Percentiles rank a stretch among this genome's conserved stretches.
phyloP scores from a whole-genome alignment of 2,329 filamentous ascomycete species.

The Beauveria asiatica region DNA sequence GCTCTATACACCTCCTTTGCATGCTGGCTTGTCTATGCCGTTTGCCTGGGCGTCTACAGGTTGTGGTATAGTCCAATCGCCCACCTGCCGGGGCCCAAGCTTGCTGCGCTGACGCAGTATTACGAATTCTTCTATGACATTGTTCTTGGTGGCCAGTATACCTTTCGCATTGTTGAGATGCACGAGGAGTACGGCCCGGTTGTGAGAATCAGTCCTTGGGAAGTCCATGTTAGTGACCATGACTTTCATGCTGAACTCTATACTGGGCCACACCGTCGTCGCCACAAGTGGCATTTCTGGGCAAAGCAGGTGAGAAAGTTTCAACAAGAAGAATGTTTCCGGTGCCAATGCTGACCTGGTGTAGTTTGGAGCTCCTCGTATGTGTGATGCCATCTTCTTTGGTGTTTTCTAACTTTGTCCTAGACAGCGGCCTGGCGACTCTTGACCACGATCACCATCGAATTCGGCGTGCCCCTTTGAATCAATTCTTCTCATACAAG shows the following conservation, averaged over 20 bases:
- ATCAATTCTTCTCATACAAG: constrained; percentile 29
- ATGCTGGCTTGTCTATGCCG: constrained; percentile 23
- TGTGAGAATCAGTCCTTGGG: constrained; percentile 31
- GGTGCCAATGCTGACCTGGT: neutral
- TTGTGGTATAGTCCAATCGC: constrained; percentile 31
- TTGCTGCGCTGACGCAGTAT: constrained; percentile 30
- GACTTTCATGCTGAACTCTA: constrained; percentile 33
- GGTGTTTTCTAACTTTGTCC: constrained; percentile 13
- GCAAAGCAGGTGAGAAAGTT: constrained; percentile 24
- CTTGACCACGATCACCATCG: constrained; percentile 26
- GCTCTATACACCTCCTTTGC: constrained; percentile 17
- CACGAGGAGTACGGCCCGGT: constrained; percentile 34
- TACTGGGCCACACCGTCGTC: constrained; percentile 20
- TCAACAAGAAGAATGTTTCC: neutral
- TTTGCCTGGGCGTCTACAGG: constrained; percentile 22
- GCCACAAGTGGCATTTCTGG: constrained; percentile 28
- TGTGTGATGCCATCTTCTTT: neutral
- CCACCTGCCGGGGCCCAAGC: constrained; percentile 30
- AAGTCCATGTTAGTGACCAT: constrained; percentile 30
- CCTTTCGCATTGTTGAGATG: constrained; percentile 31
- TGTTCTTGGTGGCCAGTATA: constrained; percentile 32
- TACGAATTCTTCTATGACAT: constrained; percentile 38
- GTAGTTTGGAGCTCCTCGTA: constrained; percentile 28
- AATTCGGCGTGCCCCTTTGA: constrained; percentile 26
- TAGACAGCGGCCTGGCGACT: constrained; percentile 28